Base-by-base conservation (phyloP, 306 rosid genomes). In the Citrullus amarus region DNA sequence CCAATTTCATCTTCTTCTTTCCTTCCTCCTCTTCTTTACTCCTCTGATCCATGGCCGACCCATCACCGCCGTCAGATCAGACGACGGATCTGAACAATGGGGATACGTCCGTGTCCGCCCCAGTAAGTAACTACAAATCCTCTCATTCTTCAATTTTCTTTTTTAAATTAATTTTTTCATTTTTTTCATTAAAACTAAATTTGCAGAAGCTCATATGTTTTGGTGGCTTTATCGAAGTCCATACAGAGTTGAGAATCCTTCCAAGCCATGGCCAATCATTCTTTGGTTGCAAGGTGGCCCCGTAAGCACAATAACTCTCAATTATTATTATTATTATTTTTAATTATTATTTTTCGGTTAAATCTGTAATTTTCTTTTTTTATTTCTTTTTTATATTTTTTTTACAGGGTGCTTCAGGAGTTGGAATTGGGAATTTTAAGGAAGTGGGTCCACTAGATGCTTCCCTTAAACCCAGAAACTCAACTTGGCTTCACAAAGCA, bases 271-370 rank as follows among this genome's bases (percentile, higher is more conserved):
- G 99, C 99, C 99, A 56, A 85, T 84, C 69, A 66, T 92, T 89
- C 97, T 95, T 7, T 95, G 99, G 99, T 81, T 95, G 86, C 99
- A 95, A 75, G 99, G 99, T 62, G 99, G 99, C 41, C 99, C 98
- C 79, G 99, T 95, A 41, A 89, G 98, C 82, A 5, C 7, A 15
- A 4, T 9, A 6, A 12, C 1, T 16, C 28, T 10, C 5, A 4
- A 11, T 1, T 0, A 11, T 51, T 15, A 6, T 53, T 51, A 22
- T 22, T 22, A 22, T 22, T 22, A 22, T 18, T 0, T 50, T 3
- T 50, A 46, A 6, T 25, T 50, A 13, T 2, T 3, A 22, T 0
- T 55, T 39, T 43, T n/a, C 6, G 1, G 10, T 44, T 12, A 36
- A 3, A 9, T 44, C 9, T 44, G 12, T 44, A 44, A 44, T 50